Base-by-base conservation (phyloP, 2,329 filamentous ascomycete species). In the Fusarium brachygibbosum region DNA sequence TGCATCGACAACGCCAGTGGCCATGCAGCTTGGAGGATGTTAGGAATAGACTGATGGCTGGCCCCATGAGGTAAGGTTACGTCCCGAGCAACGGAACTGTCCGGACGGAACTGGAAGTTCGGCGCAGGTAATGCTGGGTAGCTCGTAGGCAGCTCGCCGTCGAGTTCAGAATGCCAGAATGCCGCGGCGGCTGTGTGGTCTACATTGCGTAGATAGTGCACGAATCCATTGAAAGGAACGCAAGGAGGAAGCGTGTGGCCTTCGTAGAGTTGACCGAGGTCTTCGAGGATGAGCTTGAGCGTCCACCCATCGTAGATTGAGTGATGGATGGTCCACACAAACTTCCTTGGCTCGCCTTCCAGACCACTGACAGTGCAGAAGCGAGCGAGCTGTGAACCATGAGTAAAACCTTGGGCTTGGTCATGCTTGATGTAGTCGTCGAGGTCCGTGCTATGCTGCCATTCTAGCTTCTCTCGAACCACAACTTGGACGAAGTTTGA, bases 301-400 rank as follows among this genome's bases (percentile, higher is more conserved):
- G 50, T 53, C 50, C 50, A 53, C 29, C 50, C 50, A 31, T 53
- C 50, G 50, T 53, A 53, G 41, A 53, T 53, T 40, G 50, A 53
- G 41, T 53, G 50, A 40, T 53, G 50, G 19, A 53, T 40, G 23
- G 50, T 53, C 50, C 50, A 53, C 32, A 53, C 50, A 42, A 53
- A 53, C 41, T 40, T 53, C 50, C 50, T 56, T 32, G 53, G 34
- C 46, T 50, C 46, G 32, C 29, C 32, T 32, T 46, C 45, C 44
- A 41, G 53, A 44, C 34, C 37, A 29, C n/a, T 48, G 42, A 32
- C 40, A 48, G 1, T 48, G 38, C 35, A 48, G 42, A 32, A 48
- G 34, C 19, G 34, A 23, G 19, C 23, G 46, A 50, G 46, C 34
- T 50, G 46, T 50, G 34, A 50, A 29, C 32, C 32, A 50, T 29